Evolutionary conservation across 495 filamentous ascomycete genomes (phyloP), one percentile per base, ranked within the genome.

Genomic region (Aspergillus indologenus): DNA sequence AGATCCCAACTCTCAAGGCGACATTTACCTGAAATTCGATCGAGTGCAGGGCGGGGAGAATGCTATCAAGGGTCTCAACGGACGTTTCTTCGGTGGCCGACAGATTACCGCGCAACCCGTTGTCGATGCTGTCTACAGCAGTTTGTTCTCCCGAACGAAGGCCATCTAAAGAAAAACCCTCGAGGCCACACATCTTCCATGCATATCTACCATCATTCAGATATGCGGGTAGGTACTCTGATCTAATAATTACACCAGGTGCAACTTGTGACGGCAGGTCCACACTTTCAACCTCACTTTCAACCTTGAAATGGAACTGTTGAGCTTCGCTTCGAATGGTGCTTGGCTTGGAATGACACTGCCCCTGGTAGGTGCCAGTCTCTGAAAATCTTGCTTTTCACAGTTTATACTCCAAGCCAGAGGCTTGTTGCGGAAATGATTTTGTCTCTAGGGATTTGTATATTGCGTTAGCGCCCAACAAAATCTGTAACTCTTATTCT

Each of bases 1-100:
- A 79, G 93, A 97, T 83, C 83, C 90, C 61, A 96, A 94, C 73
- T 91, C 89, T 54, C 84, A 89, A 70, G 95, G 95, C 75, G 95
- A 98, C 68, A 93, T 99, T 67, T 99, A 96, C 74, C 84, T 98
- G 69, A 98, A 98, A 74, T 99, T 98, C 71, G 90, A 96, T 76
- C 87, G 90, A 60, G 90, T 97, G 57, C 84, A 90, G 65, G 94
- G 92, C 56, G 95, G 93, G 66, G 90, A 96, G 71, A 98, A 97
- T 64, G 94, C 95, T 58, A 92, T 96, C 79, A 94, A 96, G 71
- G 95, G 95, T 60, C 81, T 99, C 54, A 99, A 98, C 71, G 95
- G 95, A 47, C 87, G 95, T 62, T 96, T 91, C 78, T 99, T 98
- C 69, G 92, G 89, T 58, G 91, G 90, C 56, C 82, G 82, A 58